Percentiles rank a stretch among this genome's conserved stretches.
Conservation (phyloP, 225 moss, liverwort and hornwort species). For the Neckera pumila region DNA sequence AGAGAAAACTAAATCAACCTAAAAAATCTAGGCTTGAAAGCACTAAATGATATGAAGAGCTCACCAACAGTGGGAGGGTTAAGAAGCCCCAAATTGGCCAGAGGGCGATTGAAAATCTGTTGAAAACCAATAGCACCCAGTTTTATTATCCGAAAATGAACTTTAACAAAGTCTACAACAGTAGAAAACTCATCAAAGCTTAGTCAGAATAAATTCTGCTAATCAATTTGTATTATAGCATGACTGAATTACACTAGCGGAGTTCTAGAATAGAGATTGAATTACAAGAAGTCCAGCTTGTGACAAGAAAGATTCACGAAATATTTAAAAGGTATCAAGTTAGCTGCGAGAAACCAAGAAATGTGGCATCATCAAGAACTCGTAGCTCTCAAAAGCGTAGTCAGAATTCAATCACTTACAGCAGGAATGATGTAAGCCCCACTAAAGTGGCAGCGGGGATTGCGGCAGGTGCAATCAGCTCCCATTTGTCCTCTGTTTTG, state of each 20-base stretch:
- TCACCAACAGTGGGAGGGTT: slow-evolving; percentile 79
- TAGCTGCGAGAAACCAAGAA: background rate
- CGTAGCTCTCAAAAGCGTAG: background rate
- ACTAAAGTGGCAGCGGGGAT: slow-evolving; percentile 84
- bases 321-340: background rate
- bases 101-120: slow-evolving; percentile 65
- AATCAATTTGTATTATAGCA: background rate
- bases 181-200: background rate
- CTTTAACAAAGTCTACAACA: background rate
- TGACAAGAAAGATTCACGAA: background rate
- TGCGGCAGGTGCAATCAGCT: slow-evolving; percentile 77
- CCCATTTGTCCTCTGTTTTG: slow-evolving; percentile 77
- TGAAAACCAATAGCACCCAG: background rate
- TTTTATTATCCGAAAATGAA: background rate
- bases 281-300: background rate
- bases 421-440: slow-evolving; percentile 58
- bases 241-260: background rate
- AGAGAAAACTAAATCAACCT: background rate
- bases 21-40: background rate
- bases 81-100: slow-evolving; percentile 99
- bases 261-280: background rate
- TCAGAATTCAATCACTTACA: slow-evolving; percentile 35
- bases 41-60: background rate
- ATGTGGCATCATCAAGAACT: background rate
- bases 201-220: background rate